These are phyloP conservation scores for Termitomyces sp. DNA, from an alignment of 768 basidiomycete genomes.

Conservation along the genomic window DNA sequence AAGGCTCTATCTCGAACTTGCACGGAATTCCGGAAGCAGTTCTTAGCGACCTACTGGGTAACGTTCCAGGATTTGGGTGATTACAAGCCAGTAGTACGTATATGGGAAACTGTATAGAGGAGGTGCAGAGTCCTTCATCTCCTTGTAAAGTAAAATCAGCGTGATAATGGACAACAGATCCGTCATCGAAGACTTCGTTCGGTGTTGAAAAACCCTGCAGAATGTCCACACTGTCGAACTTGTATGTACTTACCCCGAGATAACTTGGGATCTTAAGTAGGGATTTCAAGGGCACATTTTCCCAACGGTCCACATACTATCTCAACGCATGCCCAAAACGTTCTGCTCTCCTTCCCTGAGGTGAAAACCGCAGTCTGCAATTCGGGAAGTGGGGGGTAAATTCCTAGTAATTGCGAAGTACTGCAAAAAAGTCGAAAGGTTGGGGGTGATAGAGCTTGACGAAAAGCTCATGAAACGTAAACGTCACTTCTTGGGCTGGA, in stretches of 20 bases:
- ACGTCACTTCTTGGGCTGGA: neutral
- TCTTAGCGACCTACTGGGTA: neutral
- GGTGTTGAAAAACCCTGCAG: neutral
- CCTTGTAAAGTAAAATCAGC: neutral
- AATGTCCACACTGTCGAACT: neutral
- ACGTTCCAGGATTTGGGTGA: neutral
- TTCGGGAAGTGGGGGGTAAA: neutral
- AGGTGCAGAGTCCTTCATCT: neutral
- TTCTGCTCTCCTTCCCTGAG: neutral
- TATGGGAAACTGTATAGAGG: neutral
- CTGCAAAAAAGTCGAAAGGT: neutral
- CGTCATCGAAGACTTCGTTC: neutral
- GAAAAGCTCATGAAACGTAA: neutral
- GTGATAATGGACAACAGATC: neutral
- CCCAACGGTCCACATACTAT: neutral
- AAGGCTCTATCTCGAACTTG: neutral
- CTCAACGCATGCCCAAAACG: neutral
- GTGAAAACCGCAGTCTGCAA: neutral
- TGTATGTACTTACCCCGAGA: neutral
- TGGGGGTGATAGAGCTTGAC: neutral
- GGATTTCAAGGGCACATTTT: neutral
- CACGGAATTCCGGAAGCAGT: neutral
- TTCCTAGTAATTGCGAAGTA: neutral
- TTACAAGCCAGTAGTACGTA: neutral
- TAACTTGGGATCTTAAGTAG: neutral